A percentile compares a stretch with the other conserved stretches of the same genome.
Conservation (phyloP, 306 rosid genomes). For the Lablab purpureus region DNA sequence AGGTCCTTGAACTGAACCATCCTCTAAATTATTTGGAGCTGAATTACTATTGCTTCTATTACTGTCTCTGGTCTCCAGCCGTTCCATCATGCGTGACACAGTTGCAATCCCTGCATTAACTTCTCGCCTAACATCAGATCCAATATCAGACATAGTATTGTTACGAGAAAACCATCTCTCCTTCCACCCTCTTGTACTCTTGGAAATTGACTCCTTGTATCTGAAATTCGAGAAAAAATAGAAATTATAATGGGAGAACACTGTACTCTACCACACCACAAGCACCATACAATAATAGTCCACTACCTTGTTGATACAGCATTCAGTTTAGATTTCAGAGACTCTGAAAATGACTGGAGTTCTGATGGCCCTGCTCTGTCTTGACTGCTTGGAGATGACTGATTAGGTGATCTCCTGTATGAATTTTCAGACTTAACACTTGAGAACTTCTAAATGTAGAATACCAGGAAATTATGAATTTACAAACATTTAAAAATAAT, state of each 20-base stretch:
- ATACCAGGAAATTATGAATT: neutral
- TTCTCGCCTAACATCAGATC: conserved; percentile 87
- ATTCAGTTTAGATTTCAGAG: conserved; percentile 82
- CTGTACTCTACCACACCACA: conserved; percentile 18
- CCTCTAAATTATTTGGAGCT: conserved; percentile 57
- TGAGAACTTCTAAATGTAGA: conserved; percentile 13
- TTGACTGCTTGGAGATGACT: conserved; percentile 71
- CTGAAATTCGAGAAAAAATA: conserved; percentile 50
- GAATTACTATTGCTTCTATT: conserved; percentile 56
- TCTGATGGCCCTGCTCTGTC: conserved; percentile 98
- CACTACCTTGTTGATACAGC: conserved; percentile 83
- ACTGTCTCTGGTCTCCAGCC: conserved; percentile 79
- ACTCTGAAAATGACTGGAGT: conserved; percentile 87
- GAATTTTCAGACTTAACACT: conserved; percentile 26
- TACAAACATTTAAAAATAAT: conserved; percentile 1
- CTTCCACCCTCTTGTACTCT: conserved; percentile 96
- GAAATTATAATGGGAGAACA: conserved; percentile 12
- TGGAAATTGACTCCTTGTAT: conserved; percentile 95
- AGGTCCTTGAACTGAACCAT: conserved; percentile 58
- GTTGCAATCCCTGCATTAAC: conserved; percentile 87
- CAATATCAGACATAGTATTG: conserved; percentile 77
- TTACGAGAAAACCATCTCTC: conserved; percentile 94
- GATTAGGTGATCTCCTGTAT: conserved; percentile 70
- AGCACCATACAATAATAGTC: conserved; percentile 24
- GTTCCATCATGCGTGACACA: conserved; percentile 91